phyloP scores from a whole-genome alignment of 2,329 filamentous ascomycete species.

The Tolypocladium capitatum region DNA sequence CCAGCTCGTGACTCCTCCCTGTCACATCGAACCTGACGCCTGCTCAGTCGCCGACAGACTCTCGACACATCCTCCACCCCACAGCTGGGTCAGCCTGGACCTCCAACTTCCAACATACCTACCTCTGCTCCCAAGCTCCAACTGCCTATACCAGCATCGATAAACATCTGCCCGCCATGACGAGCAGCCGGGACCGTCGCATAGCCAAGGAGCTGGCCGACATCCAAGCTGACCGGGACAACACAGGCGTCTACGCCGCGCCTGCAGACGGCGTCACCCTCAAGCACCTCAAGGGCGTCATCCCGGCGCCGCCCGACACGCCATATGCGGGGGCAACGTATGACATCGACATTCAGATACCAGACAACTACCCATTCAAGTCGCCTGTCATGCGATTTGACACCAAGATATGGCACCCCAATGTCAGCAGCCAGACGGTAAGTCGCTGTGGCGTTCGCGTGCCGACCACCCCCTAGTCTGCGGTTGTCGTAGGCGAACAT shows the following conservation, averaged over 20 bases:
- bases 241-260: constrained; percentile 62
- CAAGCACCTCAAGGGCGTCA: constrained; percentile 69
- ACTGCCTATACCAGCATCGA: background rate
- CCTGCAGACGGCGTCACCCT: constrained; percentile 55
- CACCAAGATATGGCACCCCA: constrained; percentile 95
- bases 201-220: constrained; percentile 67
- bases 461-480: too few relatives aligned
- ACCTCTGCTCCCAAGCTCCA: background rate
- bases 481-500: background rate
- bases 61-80: background rate
- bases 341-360: constrained; percentile 74
- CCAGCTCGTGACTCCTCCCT: background rate
- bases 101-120: background rate
- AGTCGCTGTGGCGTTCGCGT: constrained; percentile 16
- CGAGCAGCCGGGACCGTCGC: constrained; percentile 41
- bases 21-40: background rate
- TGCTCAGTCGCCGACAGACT: background rate
- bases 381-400: constrained; percentile 83
- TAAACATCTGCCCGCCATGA: constrained; percentile 20
- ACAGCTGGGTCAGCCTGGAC: background rate
- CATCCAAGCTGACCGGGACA: constrained; percentile 55
- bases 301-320: constrained; percentile 79
- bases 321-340: constrained; percentile 83
- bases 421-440: constrained; percentile 88
- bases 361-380: constrained; percentile 82